A percentile compares a stretch with the other conserved stretches of the same genome.
Evolutionary conservation across 1,139 yeast species (phyloP).

Genomic region (Martiniozyma asiatica): DNA sequence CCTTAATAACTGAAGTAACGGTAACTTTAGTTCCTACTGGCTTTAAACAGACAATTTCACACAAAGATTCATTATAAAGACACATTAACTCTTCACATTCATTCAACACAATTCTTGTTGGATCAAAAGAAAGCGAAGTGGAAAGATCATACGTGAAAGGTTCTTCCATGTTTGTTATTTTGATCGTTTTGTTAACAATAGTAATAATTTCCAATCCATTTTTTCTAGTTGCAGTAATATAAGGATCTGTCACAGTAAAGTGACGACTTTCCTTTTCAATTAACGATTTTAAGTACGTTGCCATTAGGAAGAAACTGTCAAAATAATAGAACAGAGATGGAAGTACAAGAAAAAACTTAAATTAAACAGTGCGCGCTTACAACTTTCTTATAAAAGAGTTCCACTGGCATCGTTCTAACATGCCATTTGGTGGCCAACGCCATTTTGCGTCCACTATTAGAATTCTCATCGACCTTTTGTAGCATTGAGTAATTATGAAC

Average conservation of each 20-base stretch:
- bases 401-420: constrained; percentile 10
- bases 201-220: constrained; percentile 19
- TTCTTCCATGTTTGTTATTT: constrained; percentile 10
- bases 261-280: neutral
- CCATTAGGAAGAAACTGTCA: neutral
- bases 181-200: constrained; percentile 11
- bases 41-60: constrained; percentile 16
- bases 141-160: constrained; percentile 1
- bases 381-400: constrained; percentile 8
- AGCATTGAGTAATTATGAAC: too few species aligned
- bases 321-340: too few species aligned
- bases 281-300: neutral
- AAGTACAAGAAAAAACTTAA: too few species aligned
- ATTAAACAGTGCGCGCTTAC: neutral
- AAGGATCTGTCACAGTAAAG: constrained; percentile 5
- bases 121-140: constrained; percentile 12
- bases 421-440: constrained; percentile 17
- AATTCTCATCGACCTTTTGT: too few species aligned
- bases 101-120: constrained; percentile 14
- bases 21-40: constrained; percentile 11
- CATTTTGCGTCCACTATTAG: constrained; percentile 12
- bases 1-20: constrained; percentile 7
- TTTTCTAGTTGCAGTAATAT: constrained; percentile 16
- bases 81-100: constrained; percentile 16
- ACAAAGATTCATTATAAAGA: constrained; percentile 12